Conservation (phyloP, 2,329 filamentous ascomycete genomes). For the Pseudocercospora fuligena region DNA sequence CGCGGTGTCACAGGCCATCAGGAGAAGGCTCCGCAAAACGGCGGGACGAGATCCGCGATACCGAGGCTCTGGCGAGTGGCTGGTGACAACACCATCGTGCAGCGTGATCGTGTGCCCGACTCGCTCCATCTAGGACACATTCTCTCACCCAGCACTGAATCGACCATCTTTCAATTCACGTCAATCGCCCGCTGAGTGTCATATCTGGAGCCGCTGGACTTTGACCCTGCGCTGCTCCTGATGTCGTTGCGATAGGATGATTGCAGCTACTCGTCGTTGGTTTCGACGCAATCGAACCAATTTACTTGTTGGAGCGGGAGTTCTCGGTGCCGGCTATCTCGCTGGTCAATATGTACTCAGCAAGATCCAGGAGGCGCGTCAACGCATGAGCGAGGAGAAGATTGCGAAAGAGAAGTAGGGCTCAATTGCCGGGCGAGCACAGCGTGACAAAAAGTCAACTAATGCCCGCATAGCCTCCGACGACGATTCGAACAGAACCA, state of each 20-base stretch:
- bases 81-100: background rate
- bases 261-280: slow-evolving; percentile 82
- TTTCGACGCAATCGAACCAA: slow-evolving; percentile 88
- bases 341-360: slow-evolving; percentile 89
- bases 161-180: background rate
- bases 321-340: slow-evolving; percentile 88
- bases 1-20: background rate
- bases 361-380: slow-evolving; percentile 90
- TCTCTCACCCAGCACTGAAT: background rate
- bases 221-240: slow-evolving; percentile 7
- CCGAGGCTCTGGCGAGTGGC: background rate
- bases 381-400: slow-evolving; percentile 94
- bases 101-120: background rate
- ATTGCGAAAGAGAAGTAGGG: slow-evolving; percentile 94
- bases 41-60: background rate
- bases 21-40: background rate
- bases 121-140: background rate
- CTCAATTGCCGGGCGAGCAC: slow-evolving; percentile 11
- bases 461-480: slow-evolving; percentile 67
- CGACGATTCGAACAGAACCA: slow-evolving; percentile 98
- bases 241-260: slow-evolving; percentile 53
- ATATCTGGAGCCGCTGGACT: background rate
- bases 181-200: background rate
- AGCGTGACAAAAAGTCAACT: background rate
- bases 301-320: slow-evolving; percentile 83